Conservation (phyloP, 306 rosid species). For the Dryas octopetala region DNA sequence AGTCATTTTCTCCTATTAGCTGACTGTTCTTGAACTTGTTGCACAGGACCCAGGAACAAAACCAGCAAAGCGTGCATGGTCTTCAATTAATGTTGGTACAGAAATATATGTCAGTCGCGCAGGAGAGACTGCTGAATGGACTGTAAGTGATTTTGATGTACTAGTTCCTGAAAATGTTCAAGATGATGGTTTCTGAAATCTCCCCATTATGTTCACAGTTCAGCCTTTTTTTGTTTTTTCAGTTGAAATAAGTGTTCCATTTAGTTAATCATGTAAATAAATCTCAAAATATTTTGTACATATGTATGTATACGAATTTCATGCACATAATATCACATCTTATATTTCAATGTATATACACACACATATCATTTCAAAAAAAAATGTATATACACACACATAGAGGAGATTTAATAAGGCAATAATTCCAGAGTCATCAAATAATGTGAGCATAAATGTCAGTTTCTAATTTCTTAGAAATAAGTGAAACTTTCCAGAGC, state of each 20-base stretch:
- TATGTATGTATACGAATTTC: no score
- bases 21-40: not conserved
- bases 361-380: no score
- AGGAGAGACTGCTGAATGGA: constrained; percentile 48
- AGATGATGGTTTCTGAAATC: not conserved
- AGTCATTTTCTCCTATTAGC: not conserved
- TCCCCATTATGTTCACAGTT: not conserved
- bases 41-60: constrained; percentile 52
- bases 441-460: no score
- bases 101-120: constrained; percentile 41
- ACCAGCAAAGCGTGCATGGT: constrained; percentile 49
- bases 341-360: no score
- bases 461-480: no score
- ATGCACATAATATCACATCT: no score
- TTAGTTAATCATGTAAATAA: not conserved
- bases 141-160: constrained; percentile 51
- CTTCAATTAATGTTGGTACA: constrained; percentile 47
- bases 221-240: not conserved
- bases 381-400: no score
- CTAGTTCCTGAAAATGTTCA: constrained; percentile 33
- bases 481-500: no score
- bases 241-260: not conserved
- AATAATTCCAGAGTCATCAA: no score
- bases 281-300: not conserved
- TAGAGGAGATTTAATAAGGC: no score